Evolutionary conservation across 768 basidiomycete species (phyloP).

Genomic region (Boletus barrowsii): DNA sequence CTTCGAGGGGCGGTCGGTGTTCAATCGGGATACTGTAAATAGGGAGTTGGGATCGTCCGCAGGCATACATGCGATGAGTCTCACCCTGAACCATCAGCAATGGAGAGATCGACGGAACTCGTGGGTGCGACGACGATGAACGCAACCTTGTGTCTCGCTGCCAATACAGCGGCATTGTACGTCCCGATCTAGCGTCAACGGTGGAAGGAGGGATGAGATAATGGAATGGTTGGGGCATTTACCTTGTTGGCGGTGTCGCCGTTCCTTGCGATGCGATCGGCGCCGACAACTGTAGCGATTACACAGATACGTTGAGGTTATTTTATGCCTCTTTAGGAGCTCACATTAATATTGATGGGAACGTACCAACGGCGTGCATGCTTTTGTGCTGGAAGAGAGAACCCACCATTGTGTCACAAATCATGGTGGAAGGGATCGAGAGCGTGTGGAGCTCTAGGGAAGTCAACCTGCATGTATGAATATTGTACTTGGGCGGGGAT

Average conservation of each 20-base stretch:
- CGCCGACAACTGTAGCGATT: constrained; percentile 62
- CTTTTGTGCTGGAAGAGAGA: constrained; percentile 85
- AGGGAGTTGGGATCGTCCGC: neutral
- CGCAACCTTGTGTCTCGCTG: constrained; percentile 81
- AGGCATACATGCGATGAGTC: neutral
- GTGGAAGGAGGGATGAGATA: neutral
- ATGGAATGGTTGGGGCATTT: neutral
- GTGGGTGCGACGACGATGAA: constrained; percentile 94
- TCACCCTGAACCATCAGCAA: constrained; percentile 63
- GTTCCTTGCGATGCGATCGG: constrained; percentile 85
- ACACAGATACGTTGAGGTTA: neutral
- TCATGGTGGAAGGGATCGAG: constrained; percentile 84
- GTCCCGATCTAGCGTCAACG: constrained; percentile 64
- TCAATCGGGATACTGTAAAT: constrained; percentile 79
- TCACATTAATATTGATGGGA: neutral
- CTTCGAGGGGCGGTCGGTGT: constrained; percentile 84
- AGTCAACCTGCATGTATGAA: constrained; percentile 57
- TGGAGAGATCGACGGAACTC: constrained; percentile 85
- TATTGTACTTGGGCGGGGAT: neutral
- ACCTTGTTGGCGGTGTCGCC: constrained; percentile 98
- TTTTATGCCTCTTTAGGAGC: neutral
- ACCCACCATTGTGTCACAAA: constrained; percentile 97
- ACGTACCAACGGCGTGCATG: constrained; percentile 75
- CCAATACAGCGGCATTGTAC: constrained; percentile 93
- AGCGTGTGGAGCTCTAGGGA: constrained; percentile 86